Percentiles rank a stretch among this genome's conserved stretches.
These are phyloP conservation scores for Citrus maxima DNA, from an alignment of 345 rosid genomes.

Conservation along the genomic window DNA sequence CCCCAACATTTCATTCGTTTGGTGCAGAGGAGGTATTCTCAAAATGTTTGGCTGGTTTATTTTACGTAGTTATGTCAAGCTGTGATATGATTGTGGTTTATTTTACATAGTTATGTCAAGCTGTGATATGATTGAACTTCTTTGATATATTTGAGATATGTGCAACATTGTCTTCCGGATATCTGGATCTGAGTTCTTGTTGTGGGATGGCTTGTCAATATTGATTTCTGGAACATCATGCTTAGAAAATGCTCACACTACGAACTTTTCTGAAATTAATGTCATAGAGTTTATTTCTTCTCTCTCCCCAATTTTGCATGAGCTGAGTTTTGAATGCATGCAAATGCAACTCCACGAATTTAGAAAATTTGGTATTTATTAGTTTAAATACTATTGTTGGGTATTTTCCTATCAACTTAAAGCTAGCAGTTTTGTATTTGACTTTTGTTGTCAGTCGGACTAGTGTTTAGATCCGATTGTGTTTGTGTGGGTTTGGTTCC, in stretches of 20 bases:
- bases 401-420: neutral
- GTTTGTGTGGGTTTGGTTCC: neutral
- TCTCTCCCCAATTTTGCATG: neutral
- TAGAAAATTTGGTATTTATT: neutral
- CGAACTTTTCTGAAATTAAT: neutral
- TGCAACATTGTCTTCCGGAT: neutral
- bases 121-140: neutral
- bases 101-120: no score
- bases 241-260: neutral
- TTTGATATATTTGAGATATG: neutral
- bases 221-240: neutral
- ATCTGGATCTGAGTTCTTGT: neutral
- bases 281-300: neutral
- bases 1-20: slow-evolving; percentile 85
- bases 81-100: no score
- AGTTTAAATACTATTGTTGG: neutral
- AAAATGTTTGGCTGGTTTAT: neutral
- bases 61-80: neutral
- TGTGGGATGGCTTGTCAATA: neutral
- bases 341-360: neutral
- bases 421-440: neutral
- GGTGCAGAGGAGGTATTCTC: slow-evolving; percentile 67
- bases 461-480: neutral
- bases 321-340: neutral
- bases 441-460: neutral